These are phyloP conservation scores for Colletotrichum somersetense DNA, from an alignment of 2,329 filamentous ascomycete genomes.

Conservation along the genomic window DNA sequence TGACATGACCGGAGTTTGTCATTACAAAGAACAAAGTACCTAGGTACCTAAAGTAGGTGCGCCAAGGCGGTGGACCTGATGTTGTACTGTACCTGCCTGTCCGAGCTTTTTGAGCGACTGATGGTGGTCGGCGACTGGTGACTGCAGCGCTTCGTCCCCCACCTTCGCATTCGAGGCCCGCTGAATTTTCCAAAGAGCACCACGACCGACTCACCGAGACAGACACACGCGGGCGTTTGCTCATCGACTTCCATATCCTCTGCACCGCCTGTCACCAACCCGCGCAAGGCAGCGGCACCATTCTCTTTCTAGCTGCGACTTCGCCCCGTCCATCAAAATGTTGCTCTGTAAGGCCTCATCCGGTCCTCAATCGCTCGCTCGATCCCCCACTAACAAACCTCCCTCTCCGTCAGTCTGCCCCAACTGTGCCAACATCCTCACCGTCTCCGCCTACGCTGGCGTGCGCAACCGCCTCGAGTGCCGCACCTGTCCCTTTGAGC, in stretches of 20 bases:
- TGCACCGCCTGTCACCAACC: background rate
- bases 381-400: conserved; percentile 32
- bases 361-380: conserved; percentile 10
- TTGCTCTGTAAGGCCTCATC: conserved; percentile 69
- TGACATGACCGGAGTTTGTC: background rate
- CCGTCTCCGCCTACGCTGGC: conserved; percentile 71
- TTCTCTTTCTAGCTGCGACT: no score
- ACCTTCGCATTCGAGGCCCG: conserved; percentile 37
- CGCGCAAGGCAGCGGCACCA: background rate
- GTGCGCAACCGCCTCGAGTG: conserved; percentile 90
- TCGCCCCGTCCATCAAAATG: conserved; percentile 60
- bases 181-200: conserved; percentile 34
- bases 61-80: background rate
- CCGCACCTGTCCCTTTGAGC: conserved; percentile 94
- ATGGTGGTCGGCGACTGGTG: background rate
- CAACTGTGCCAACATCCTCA: conserved; percentile 85
- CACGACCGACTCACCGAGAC: conserved; percentile 15
- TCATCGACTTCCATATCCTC: background rate
- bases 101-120: background rate
- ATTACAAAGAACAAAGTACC: no score
- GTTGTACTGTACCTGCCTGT: background rate
- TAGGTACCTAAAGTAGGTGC: no score
- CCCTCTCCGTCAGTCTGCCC: conserved; percentile 74
- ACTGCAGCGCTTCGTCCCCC: conserved; percentile 25
- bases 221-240: background rate